These are phyloP conservation scores for Sonneratia alba DNA, from an alignment of 345 rosid species.

Conservation along the genomic window DNA sequence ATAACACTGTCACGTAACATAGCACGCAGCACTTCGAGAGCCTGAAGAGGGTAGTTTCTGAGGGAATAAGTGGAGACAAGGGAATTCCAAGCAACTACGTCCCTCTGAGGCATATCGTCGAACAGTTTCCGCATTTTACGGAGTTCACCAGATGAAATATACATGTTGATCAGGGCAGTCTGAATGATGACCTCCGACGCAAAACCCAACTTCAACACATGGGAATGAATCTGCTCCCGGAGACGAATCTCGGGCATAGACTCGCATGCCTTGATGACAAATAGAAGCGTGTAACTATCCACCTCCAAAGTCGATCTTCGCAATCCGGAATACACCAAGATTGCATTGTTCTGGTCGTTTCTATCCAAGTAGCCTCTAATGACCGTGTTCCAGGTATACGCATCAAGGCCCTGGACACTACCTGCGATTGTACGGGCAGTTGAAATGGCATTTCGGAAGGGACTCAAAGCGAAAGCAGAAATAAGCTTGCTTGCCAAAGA, in stretches of 20 bases:
- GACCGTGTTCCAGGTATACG: conserved; percentile 22
- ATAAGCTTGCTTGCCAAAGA: conserved; percentile 20
- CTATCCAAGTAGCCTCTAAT: conserved; percentile 17
- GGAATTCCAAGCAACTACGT: conserved; percentile 25
- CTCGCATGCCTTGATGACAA: conserved; percentile 30
- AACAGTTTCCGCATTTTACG: conserved; percentile 11
- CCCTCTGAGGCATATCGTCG: conserved; percentile 25
- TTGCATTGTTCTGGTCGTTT: conserved; percentile 11
- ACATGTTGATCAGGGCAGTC: conserved; percentile 17
- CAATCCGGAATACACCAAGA: conserved; percentile 24
- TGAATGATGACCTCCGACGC: conserved; percentile 16
- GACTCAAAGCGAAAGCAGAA: conserved; percentile 3
- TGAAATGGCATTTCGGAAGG: not conserved
- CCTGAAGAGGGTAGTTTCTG: conserved; percentile 12
- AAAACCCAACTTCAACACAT: conserved; percentile 25
- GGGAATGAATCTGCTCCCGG: conserved; percentile 29
- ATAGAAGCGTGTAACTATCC: conserved; percentile 21
- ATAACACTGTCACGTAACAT: conserved; percentile 12
- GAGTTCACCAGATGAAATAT: conserved; percentile 6
- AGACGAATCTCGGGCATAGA: conserved; percentile 12
- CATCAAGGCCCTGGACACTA: conserved; percentile 11
- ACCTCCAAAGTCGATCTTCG: conserved; percentile 19
- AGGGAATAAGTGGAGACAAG: conserved; percentile 16
- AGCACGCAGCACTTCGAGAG: conserved; percentile 7
- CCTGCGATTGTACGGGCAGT: conserved; percentile 17